These are phyloP conservation scores for Chrysanthemum lavandulifolium DNA, from an alignment of 129 eudicot species.

Conservation along the genomic window DNA sequence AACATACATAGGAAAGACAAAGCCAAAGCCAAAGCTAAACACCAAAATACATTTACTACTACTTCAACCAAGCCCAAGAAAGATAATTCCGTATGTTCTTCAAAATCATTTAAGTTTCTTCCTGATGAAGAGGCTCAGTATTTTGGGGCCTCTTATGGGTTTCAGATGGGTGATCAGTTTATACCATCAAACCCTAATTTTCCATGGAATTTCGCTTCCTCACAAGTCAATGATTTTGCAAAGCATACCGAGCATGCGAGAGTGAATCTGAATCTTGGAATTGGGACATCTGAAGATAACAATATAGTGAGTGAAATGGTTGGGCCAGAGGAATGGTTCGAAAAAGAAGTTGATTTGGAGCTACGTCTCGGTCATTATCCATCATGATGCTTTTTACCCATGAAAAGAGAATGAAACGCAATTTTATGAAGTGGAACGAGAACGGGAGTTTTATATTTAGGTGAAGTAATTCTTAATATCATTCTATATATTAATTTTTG, in stretches of 20 bases:
- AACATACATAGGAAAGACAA: slow-evolving; percentile 73
- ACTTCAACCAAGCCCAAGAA: slow-evolving; percentile 25
- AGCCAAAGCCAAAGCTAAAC: slow-evolving; percentile 61
- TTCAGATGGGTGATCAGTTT: slow-evolving; percentile 30
- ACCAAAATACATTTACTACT: slow-evolving; percentile 14
- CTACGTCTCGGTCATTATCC: slow-evolving; percentile 70
- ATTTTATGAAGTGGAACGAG: slow-evolving; percentile 19
- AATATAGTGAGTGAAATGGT: slow-evolving; percentile 9
- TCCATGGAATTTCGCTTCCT: slow-evolving; percentile 28
- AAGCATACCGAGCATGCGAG: slow-evolving; percentile 29
- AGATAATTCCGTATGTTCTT: slow-evolving; percentile 19
- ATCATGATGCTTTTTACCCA: slow-evolving; percentile 14
- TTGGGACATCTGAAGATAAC: slow-evolving; percentile 33
- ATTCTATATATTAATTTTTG: slow-evolving; percentile 17
- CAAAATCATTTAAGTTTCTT: slow-evolving; percentile 27
- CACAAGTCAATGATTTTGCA: slow-evolving; percentile 13
- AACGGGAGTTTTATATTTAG: slow-evolving; percentile 11
- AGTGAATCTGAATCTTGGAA: slow-evolving; percentile 43
- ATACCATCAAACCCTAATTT: slow-evolving; percentile 49
- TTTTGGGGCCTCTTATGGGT: slow-evolving; percentile 25
- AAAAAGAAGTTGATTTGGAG: slow-evolving; percentile 67
- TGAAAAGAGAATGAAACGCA: slow-evolving; percentile 14
- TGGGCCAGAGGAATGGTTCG: slow-evolving; percentile 38
- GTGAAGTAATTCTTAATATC: slow-evolving; percentile 29
- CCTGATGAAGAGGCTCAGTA: slow-evolving; percentile 32